Percentiles rank a stretch among this genome's conserved stretches.
Conservation (phyloP, 2,329 filamentous ascomycete genomes). For the Claviceps sp. region DNA sequence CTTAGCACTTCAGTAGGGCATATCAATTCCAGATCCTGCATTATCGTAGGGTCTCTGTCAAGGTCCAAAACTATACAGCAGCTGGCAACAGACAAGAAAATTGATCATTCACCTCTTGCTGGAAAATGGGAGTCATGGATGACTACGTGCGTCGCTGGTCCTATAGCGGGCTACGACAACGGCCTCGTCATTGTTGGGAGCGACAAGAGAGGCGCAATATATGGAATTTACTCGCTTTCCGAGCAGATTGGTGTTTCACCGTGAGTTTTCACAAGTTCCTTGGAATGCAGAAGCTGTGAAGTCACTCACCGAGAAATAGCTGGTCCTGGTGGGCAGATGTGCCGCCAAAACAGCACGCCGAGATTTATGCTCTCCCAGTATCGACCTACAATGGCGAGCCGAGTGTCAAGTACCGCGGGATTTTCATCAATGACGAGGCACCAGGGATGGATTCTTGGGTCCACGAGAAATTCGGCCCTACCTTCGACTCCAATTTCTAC, state of each 20-base stretch:
- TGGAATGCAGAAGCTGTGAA: not conserved
- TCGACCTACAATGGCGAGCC: conserved; percentile 29
- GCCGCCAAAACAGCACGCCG: conserved; percentile 28
- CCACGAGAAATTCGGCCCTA: conserved; percentile 30
- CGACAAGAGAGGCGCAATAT: conserved; percentile 47
- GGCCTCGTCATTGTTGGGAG: conserved; percentile 44
- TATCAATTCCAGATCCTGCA: conserved; percentile 7
- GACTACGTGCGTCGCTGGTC: conserved; percentile 32
- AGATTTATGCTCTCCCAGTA: conserved; percentile 32
- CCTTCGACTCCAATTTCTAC: conserved; percentile 46
- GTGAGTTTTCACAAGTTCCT: conserved; percentile 7
- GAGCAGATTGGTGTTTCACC: conserved; percentile 50
- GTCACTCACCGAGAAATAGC: conserved; percentile 7
- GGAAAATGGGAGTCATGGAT: conserved; percentile 45
- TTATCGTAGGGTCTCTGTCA: conserved; percentile 12
- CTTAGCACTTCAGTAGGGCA: conserved; percentile 1
- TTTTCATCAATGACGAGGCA: conserved; percentile 45
- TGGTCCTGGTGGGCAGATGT: conserved; percentile 52
- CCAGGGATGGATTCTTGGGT: conserved; percentile 40
- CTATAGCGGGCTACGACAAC: conserved; percentile 24
- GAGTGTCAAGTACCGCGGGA: conserved; percentile 44
- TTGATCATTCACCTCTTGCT: conserved; percentile 11
- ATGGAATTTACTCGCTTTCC: conserved; percentile 45
- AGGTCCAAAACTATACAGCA: conserved; percentile 11
- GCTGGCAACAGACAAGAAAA: conserved; percentile 8